A percentile compares a stretch with the other conserved stretches of the same genome.
Conservation (phyloP, 768 basidiomycete species). For the Amanita rimosa region DNA sequence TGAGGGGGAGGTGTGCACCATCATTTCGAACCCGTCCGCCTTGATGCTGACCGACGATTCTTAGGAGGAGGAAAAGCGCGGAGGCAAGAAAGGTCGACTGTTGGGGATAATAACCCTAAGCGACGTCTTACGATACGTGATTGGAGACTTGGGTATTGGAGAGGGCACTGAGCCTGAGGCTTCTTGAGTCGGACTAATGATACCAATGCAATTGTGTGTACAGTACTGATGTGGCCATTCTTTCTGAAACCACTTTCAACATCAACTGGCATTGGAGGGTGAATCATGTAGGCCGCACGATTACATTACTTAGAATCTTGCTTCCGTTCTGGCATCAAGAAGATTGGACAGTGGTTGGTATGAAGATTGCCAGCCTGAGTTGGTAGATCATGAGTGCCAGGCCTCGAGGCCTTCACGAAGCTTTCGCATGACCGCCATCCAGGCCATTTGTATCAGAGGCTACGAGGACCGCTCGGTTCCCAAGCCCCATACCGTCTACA, state of each 20-base stretch:
- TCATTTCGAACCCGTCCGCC: background rate
- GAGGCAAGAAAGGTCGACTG: conserved; percentile 74
- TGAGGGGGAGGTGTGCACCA: conserved; percentile 62
- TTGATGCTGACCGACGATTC: background rate
- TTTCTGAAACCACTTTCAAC: too few species aligned
- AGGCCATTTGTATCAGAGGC: conserved; percentile 59
- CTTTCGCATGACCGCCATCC: conserved; percentile 55
- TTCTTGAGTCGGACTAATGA: background rate
- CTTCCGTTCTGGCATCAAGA: too few species aligned
- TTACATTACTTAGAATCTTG: too few species aligned
- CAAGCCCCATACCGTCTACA: conserved; percentile 74
- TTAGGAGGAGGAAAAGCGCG: conserved; percentile 71
- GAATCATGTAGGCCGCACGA: too few species aligned
- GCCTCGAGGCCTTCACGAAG: background rate
- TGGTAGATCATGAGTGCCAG: background rate
- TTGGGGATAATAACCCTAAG: conserved; percentile 83
- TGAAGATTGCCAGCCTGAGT: too few species aligned
- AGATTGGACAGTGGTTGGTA: too few species aligned
- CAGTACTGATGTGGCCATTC: conserved; percentile 20
- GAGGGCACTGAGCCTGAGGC: conserved; percentile 24
- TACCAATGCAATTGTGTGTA: background rate
- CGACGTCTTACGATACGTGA: conserved; percentile 79
- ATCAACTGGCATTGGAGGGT: too few species aligned
- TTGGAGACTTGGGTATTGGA: conserved; percentile 49
- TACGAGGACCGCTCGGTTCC: conserved; percentile 60